phyloP scores from a whole-genome alignment of 2,329 filamentous ascomycete species.

The Diaporthe australafricana region DNA sequence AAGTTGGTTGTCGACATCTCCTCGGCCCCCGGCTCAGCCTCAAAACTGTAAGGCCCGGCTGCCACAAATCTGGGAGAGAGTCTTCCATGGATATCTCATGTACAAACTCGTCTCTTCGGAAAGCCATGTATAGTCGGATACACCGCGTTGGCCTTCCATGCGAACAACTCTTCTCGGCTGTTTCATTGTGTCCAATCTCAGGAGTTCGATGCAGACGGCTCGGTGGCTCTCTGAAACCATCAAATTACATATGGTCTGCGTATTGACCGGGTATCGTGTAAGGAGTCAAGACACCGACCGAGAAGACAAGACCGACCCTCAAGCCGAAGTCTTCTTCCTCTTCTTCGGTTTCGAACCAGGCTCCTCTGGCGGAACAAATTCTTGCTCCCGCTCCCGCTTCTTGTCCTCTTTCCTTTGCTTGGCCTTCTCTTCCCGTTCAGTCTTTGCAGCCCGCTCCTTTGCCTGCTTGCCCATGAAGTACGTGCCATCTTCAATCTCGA shows the following conservation, averaged over 20 bases:
- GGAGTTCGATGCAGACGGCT: not conserved
- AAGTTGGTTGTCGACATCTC: conserved; percentile 86
- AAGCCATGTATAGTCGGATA: not conserved
- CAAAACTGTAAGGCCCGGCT: conserved; percentile 39
- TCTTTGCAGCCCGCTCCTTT: conserved; percentile 84
- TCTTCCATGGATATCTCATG: not conserved
- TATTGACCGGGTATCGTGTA: conserved; percentile 36
- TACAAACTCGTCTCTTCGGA: not conserved
- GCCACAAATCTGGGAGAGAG: not conserved
- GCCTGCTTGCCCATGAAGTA: conserved; percentile 95
- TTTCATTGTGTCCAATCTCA: not conserved
- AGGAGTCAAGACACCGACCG: conserved; percentile 17
- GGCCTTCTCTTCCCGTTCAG: conserved; percentile 86
- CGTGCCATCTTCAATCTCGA: conserved; percentile 97
- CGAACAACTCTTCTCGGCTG: no score
- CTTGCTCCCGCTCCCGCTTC: conserved; percentile 84
- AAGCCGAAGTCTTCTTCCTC: conserved; percentile 64
- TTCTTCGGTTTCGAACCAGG: conserved; percentile 72
- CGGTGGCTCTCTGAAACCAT: conserved; percentile 6
- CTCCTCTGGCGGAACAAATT: conserved; percentile 90
- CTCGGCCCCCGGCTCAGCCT: conserved; percentile 40
- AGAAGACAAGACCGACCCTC: not conserved
- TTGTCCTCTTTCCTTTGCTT: conserved; percentile 89
- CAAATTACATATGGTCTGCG: conserved; percentile 35
- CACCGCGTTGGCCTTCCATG: not conserved